Evolutionary conservation across 1,139 yeast species (phyloP).

Genomic region (Kodamaea suecica): DNA sequence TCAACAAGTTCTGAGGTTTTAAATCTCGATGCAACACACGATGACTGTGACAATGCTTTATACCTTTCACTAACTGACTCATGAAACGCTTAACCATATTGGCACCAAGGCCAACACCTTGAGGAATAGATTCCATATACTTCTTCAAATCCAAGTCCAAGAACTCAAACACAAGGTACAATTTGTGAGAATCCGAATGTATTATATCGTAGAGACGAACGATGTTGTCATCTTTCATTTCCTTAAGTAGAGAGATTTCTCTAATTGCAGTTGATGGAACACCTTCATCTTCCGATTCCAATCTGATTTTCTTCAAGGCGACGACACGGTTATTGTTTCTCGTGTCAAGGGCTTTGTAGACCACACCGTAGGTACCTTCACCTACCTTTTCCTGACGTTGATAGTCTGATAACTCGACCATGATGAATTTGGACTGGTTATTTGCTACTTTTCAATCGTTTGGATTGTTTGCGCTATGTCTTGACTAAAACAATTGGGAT

Average conservation of each 20-base stretch:
- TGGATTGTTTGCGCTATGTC: too few species aligned
- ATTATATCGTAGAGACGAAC: conserved; percentile 91
- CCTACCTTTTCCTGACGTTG: conserved; percentile 96
- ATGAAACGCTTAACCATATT: conserved; percentile 90
- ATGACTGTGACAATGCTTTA: conserved; percentile 92
- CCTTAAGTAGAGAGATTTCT: conserved; percentile 90
- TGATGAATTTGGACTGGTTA: too few species aligned
- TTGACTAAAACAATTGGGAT: too few species aligned
- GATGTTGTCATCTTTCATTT: conserved; percentile 87
- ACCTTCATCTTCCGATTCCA: conserved; percentile 98
- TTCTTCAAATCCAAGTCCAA: conserved; percentile 91
- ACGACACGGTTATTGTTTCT: conserved; percentile 88
- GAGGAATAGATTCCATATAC: conserved; percentile 95
- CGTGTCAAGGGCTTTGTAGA: conserved; percentile 89
- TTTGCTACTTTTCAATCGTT: too few species aligned
- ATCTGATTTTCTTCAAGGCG: conserved; percentile 89
- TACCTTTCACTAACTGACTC: conserved; percentile 90
- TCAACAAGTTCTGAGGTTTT: conserved; percentile 92
- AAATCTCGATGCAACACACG: conserved; percentile 93
- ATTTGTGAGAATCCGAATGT: conserved; percentile 93
- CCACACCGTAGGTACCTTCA: conserved; percentile 98
- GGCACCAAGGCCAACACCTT: conserved; percentile 84
- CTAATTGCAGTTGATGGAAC: conserved; percentile 98
- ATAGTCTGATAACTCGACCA: conserved; percentile 87
- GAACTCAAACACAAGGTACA: conserved; percentile 90